Evolutionary conservation across 306 rosid genomes (phyloP).

Genomic region (Erythrophleum fordii): DNA sequence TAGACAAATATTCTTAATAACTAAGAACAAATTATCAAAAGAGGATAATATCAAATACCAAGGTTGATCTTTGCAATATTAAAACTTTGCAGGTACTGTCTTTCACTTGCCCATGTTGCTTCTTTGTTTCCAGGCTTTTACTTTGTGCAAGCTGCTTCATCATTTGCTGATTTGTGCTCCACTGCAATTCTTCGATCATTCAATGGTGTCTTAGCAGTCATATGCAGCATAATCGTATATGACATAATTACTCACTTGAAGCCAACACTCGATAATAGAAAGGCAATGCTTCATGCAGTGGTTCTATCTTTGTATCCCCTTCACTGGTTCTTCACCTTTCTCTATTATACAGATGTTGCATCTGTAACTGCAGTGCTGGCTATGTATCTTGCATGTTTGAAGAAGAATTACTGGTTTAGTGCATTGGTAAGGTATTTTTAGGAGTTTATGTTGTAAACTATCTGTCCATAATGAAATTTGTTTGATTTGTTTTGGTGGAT

Average conservation of each 20-base stretch:
- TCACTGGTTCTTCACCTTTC: conserved; percentile 93
- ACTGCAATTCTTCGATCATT: conserved; percentile 67
- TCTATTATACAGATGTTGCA: conserved; percentile 92
- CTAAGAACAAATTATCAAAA: neutral
- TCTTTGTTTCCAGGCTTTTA: conserved; percentile 82
- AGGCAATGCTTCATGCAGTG: conserved; percentile 63
- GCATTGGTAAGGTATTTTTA: conserved; percentile 72
- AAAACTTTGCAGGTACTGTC: conserved; percentile 84
- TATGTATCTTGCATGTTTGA: conserved; percentile 81
- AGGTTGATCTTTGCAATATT: conserved; percentile 42
- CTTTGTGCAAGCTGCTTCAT: conserved; percentile 45
- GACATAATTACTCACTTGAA: conserved; percentile 74
- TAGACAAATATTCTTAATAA: neutral
- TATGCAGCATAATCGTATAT: conserved; percentile 68
- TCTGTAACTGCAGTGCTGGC: conserved; percentile 81
- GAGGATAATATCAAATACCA: conserved; percentile 25
- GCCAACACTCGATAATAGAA: conserved; percentile 68
- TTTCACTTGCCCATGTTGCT: conserved; percentile 92
- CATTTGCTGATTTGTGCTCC: conserved; percentile 73
- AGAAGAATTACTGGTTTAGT: conserved; percentile 77
- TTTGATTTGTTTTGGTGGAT: neutral
- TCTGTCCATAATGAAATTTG: conserved; percentile 3
- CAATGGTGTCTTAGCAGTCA: conserved; percentile 70
- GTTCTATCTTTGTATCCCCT: conserved; percentile 80
- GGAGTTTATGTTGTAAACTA: conserved; percentile 20